Evolutionary conservation across 2,329 filamentous ascomycete genomes (phyloP).

Genomic region (Lasiodiplodia sp.): DNA sequence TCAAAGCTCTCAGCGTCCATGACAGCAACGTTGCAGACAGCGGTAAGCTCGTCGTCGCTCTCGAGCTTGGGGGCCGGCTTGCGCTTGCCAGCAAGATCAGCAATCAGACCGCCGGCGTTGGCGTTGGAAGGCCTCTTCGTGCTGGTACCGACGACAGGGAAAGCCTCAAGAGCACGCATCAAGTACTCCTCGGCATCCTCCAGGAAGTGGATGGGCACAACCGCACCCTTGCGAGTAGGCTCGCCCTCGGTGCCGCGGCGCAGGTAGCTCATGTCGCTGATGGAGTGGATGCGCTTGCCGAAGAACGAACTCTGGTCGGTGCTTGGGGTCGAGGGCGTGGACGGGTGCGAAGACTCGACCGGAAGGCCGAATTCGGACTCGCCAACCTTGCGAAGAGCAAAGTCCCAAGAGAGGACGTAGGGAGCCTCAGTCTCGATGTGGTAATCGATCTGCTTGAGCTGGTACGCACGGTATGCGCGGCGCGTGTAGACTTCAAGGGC

Average conservation of each 20-base stretch:
- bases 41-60: constrained; percentile 79
- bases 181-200: constrained; percentile 89
- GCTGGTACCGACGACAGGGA: constrained; percentile 66
- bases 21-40: constrained; percentile 91
- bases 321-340: constrained; percentile 72
- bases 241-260: constrained; percentile 74
- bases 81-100: constrained; percentile 76
- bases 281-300: constrained; percentile 84
- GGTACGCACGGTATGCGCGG: constrained; percentile 95
- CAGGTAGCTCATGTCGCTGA: constrained; percentile 95
- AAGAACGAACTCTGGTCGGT: constrained; percentile 62
- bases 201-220: constrained; percentile 90
- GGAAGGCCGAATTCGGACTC: constrained; percentile 89
- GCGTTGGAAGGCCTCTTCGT: constrained; percentile 63
- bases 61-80: constrained; percentile 63
- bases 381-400: constrained; percentile 90
- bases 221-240: constrained; percentile 87
- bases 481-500: constrained; percentile 96
- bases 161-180: constrained; percentile 80
- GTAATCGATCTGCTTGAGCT: constrained; percentile 88
- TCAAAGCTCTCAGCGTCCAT: constrained; percentile 84
- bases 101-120: constrained; percentile 66
- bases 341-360: constrained; percentile 79
- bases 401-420: constrained; percentile 92
- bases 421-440: constrained; percentile 77